Base-by-base conservation (phyloP, 768 basidiomycete genomes). In the Russula dissimulans region DNA sequence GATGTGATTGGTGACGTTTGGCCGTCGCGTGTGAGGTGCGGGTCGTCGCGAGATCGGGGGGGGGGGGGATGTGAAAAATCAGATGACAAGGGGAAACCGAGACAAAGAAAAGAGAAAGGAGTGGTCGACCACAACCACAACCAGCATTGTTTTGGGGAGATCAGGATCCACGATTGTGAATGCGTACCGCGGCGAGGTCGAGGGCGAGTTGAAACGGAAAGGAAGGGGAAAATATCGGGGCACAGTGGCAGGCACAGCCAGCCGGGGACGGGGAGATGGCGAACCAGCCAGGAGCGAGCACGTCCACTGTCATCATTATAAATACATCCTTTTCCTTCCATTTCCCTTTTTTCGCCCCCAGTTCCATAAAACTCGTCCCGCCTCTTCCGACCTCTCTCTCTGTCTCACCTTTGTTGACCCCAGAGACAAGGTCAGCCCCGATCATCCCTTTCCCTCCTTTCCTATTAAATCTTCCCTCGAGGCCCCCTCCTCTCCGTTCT, bases 311-410 rank as follows among this genome's bases (percentile, higher is more conserved):
- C 15, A 29, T 34, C 48, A 56, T 45, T 62, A 62, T 62, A 62
- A 57, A 62, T 62, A 62, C 45, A 15, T 47, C 43, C 51, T 8
- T 52, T 61, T 31, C 50, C 60, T 57, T 62, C 61, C 61, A 47
- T 57, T 62, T 57, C 61, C 61, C 60, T 61, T 62, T 62, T 62
- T 62, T 48, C 45, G 42, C 56, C 61, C 61, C 61, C 61, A 57
- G 42, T 46, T 53, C 56, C 11, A 34, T 34, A 34, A 31, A 14
- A n/a, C 31, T 61, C 55, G 44, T 56, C 49, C 54, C 60, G 59
- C 59, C 47, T 22, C 41, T 47, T 45, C 52, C 26, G 22, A 26
- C 22, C 2, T 26, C 22, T 3, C 36, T 29, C 38, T 42, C 60
- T 56, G 55, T 53, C 51, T 61, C 60, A 48, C 50, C 46, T 29